Evolutionary conservation across 179 eudicot species (phyloP).

Genomic region (Camellia oleifera): DNA sequence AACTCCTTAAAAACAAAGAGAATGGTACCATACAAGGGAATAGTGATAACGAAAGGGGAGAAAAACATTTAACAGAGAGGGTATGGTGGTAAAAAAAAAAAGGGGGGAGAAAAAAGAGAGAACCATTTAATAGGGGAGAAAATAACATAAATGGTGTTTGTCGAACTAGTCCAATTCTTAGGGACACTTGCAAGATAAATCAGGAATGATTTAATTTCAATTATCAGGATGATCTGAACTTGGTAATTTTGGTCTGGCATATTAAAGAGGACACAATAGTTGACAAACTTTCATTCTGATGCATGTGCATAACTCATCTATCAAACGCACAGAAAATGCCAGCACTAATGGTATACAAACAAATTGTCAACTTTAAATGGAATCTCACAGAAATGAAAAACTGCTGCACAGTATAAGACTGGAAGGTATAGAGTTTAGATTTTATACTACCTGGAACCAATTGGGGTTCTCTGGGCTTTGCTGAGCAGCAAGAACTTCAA

Average conservation of each 20-base stretch:
- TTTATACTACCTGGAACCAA: conserved; percentile 77
- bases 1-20: background rate
- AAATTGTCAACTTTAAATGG: background rate
- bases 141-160: background rate
- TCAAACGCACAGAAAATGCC: background rate
- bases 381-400: background rate
- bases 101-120: no score
- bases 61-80: background rate
- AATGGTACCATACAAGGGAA: background rate
- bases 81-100: no score
- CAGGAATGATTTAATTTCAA: background rate
- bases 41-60: background rate
- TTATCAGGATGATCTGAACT: no score
- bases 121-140: background rate
- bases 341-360: background rate
- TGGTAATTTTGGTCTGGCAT: background rate
- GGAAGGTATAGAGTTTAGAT: background rate
- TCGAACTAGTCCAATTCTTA: background rate
- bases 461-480: conserved; percentile 95
- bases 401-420: background rate
- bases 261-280: background rate
- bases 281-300: background rate
- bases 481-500: conserved; percentile 97
- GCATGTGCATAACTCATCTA: background rate
- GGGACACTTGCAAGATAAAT: background rate